Percentiles rank a stretch among this genome's conserved stretches.
These are phyloP conservation scores for Penicillium sp. DNA, from an alignment of 2,329 filamentous ascomycete genomes.

Conservation along the genomic window DNA sequence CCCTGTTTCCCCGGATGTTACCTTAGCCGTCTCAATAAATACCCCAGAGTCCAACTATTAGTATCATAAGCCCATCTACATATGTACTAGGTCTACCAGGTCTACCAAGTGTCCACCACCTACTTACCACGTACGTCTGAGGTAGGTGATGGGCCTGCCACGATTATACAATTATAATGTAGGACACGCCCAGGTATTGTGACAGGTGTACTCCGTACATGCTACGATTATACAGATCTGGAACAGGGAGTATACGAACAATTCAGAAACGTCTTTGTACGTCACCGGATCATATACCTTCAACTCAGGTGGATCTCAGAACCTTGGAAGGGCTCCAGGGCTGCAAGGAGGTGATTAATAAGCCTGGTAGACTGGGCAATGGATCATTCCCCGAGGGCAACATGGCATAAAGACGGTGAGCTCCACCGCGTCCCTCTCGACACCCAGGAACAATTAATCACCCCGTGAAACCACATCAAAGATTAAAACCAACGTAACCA, in stretches of 20 bases:
- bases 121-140: neutral
- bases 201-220: neutral
- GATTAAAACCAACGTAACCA: slow-evolving; percentile 10
- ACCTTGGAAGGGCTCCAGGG: neutral
- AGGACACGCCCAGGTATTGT: neutral
- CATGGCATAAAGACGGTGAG: slow-evolving; percentile 15
- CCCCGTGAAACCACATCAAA: neutral
- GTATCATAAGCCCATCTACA: neutral
- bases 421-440: neutral
- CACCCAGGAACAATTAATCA: neutral
- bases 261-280: neutral
- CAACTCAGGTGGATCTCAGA: neutral
- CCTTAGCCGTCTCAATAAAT: neutral
- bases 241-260: neutral
- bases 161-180: neutral
- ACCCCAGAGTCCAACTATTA: neutral
- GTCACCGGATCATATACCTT: neutral
- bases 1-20: neutral
- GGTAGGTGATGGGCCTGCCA: neutral
- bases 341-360: slow-evolving; percentile 26
- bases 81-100: too few relatives aligned
- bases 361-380: slow-evolving; percentile 5
- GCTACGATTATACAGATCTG: neutral
- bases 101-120: neutral
- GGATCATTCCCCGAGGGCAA: neutral